Conservation (phyloP, 345 rosid species). For the Gossypium sturtianum region DNA sequence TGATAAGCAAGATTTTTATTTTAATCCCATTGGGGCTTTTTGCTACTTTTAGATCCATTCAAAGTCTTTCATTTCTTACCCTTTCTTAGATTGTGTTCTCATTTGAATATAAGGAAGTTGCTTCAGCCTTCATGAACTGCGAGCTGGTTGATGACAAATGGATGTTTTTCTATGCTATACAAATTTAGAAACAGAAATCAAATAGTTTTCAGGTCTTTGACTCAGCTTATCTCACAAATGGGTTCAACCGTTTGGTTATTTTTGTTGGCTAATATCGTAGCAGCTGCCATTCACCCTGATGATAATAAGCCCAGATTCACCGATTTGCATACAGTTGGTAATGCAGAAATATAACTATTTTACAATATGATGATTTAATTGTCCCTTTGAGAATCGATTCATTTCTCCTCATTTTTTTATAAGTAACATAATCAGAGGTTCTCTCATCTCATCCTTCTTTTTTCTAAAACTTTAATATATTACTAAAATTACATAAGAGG, state of each 20-base stretch:
- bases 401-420: no score
- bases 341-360: no score
- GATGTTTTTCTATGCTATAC: background rate
- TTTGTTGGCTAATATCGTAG: constrained; percentile 20
- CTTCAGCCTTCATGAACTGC: background rate
- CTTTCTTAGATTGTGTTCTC: background rate
- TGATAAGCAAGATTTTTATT: background rate
- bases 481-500: no score
- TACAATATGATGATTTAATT: no score
- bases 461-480: no score
- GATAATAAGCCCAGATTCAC: constrained; percentile 26
- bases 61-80: background rate
- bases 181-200: constrained; percentile 2
- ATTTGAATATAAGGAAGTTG: background rate
- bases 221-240: constrained; percentile 22
- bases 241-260: constrained; percentile 28
- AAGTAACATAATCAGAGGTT: no score
- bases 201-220: background rate
- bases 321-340: no score
- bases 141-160: background rate
- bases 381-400: no score
- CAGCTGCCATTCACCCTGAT: constrained; percentile 17
- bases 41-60: background rate
- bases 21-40: background rate
- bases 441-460: no score